Evolutionary conservation across 2,329 filamentous ascomycete species (phyloP).

Genomic region (Chrysoporthe deuterocubensis): DNA sequence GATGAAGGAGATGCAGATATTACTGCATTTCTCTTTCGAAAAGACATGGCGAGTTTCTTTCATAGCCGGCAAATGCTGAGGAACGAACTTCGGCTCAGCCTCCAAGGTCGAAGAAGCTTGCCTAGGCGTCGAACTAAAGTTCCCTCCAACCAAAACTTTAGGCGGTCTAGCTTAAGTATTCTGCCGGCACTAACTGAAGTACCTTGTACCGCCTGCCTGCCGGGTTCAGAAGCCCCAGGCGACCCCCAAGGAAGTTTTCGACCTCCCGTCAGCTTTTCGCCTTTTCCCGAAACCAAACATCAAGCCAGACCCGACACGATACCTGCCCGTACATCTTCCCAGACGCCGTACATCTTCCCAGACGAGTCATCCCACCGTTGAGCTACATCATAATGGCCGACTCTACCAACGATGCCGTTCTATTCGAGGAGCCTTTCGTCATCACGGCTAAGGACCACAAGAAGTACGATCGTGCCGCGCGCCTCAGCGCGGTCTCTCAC

Average conservation of each 20-base stretch:
- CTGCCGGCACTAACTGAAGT: conserved; percentile 3
- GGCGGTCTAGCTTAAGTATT: conserved; percentile 13
- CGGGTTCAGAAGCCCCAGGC: background rate
- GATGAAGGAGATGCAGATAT: conserved; percentile 45
- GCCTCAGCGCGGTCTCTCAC: conserved; percentile 75
- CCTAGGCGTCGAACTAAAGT: background rate
- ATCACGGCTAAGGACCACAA: conserved; percentile 77
- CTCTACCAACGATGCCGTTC: conserved; percentile 80
- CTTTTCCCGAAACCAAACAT: background rate
- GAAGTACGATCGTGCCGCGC: conserved; percentile 95
- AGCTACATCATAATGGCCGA: conserved; percentile 44
- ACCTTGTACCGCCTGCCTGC: conserved; percentile 1
- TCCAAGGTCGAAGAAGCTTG: background rate
- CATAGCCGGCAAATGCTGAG: background rate
- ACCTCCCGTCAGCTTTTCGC: conserved; percentile 3
- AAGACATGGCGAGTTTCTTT: conserved; percentile 51
- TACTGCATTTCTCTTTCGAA: conserved; percentile 60
- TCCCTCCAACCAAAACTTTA: conserved; percentile 29
- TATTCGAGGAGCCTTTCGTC: conserved; percentile 92
- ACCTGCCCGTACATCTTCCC: background rate
- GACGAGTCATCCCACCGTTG: background rate
- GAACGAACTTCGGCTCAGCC: background rate
- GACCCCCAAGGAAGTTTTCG: conserved; percentile 5
- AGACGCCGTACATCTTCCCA: conserved; percentile 2
- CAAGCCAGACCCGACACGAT: conserved; percentile 12